Conservation (phyloP, 2,329 filamentous ascomycete genomes). For the Epichloe glyceriae region DNA sequence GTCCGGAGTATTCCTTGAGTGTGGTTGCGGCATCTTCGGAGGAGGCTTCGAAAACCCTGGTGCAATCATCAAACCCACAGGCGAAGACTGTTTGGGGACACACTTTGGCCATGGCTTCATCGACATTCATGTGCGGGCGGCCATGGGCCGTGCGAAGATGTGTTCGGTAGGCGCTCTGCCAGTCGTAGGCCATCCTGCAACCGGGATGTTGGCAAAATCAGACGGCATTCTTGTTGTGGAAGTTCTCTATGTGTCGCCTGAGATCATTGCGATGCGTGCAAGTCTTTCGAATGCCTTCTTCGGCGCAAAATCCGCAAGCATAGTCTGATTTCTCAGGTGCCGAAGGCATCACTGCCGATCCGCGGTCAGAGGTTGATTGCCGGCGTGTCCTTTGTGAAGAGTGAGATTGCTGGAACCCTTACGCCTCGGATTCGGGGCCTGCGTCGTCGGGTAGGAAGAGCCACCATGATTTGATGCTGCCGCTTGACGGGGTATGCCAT, state of each 20-base stretch:
- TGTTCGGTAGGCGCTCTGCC: conserved; percentile 33
- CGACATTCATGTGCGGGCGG: conserved; percentile 27
- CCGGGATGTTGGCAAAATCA: conserved; percentile 32
- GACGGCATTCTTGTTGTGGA: conserved; percentile 33
- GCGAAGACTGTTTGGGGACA: conserved; percentile 35
- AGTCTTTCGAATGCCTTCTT: conserved; percentile 14
- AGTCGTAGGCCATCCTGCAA: conserved; percentile 33
- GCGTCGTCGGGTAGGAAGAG: background rate
- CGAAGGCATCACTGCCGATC: background rate
- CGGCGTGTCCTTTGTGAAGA: background rate
- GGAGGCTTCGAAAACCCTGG: conserved; percentile 29
- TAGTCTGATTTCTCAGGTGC: conserved; percentile 13
- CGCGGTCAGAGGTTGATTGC: background rate
- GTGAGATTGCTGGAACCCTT: background rate
- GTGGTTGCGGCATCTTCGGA: conserved; percentile 25
- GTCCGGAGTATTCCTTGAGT: conserved; percentile 32
- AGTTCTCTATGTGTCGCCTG: conserved; percentile 35
- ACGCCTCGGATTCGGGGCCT: background rate
- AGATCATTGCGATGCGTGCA: conserved; percentile 24
- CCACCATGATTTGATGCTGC: background rate
- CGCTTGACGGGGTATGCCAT: background rate
- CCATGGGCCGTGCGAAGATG: conserved; percentile 32
- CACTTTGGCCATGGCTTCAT: conserved; percentile 28
- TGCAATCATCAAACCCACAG: conserved; percentile 33
- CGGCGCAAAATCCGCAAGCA: conserved; percentile 21